phyloP scores from a whole-genome alignment of 805 yeast species.

The Metschnikowia amazonensis region DNA sequence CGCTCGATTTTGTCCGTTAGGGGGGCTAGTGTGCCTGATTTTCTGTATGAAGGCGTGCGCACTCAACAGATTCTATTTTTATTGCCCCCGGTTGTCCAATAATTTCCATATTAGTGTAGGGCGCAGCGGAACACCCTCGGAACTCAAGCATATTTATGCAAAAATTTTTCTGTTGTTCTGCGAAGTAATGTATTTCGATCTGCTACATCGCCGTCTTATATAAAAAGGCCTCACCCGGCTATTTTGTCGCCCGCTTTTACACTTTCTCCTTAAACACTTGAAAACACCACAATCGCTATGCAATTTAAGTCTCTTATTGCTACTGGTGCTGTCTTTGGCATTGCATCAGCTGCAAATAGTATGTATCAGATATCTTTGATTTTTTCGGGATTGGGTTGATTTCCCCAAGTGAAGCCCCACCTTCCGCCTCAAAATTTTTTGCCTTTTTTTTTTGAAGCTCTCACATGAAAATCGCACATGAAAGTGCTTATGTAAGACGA shows the following conservation, averaged over 20 bases:
- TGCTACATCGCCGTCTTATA: not conserved
- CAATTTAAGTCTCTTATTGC: conserved; percentile 52
- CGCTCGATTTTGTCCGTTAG: not conserved
- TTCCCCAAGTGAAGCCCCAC: too few species aligned
- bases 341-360: conserved; percentile 41
- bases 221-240: conserved; percentile 2
- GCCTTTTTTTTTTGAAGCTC: too few species aligned
- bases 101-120: not conserved
- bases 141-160: conserved; percentile 1
- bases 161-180: conserved; percentile 4
- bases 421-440: too few species aligned
- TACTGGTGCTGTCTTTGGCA: conserved; percentile 47
- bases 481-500: too few species aligned
- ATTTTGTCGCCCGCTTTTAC: not conserved
- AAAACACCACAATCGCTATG: conserved; percentile 33
- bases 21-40: not conserved
- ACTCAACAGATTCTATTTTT: not conserved
- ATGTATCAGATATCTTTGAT: conserved; percentile 10
- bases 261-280: conserved; percentile 6
- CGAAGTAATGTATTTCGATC: not conserved
- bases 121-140: conserved; percentile 14
- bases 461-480: too few species aligned
- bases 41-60: not conserved
- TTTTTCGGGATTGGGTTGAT: not conserved
- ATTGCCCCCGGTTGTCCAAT: not conserved